Base-by-base conservation (phyloP, 768 basidiomycete species). In the Pholiota molesta region DNA sequence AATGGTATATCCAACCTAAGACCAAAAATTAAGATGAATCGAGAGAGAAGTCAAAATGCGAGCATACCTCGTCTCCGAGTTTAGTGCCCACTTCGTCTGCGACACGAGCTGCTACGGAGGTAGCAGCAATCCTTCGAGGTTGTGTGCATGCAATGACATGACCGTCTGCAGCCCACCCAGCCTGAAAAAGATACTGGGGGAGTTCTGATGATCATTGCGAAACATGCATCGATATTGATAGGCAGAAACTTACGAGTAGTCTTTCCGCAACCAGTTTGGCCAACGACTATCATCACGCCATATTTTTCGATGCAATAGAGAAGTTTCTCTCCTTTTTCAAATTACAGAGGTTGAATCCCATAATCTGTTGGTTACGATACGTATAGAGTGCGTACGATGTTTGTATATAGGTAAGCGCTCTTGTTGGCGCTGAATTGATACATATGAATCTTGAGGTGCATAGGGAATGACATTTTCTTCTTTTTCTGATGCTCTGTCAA, bases 261-360 rank as follows among this genome's bases (percentile, higher is more conserved):
- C 78, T 99, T 99, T 51, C 97, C 97, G 61, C 93, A 97, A 2
- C 97, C 97, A 0, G 97, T 99, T 69, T 98, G 92, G 9, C 92
- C 97, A 9, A 97, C 92, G 5, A 99, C 88, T 54, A 98, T 93
- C 2, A 89, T 82, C 9, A 95, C 90, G 4, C 90, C 90, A 70
- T 90, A 83, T 57, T 84, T 87, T 76, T 99, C 97, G 26, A 98
- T 75, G 61, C 89, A 88, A 69, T 93, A 91, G 8, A 99, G 75
- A 2, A 99, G 78, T 63, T 87, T 89, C 49, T 93, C 83, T 55
- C 87, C 94, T 96, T 23, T 21, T 31, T 71, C 35, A n/a, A 62
- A 21, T 11, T n/a, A 10, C n/a, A 3, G 56, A 29, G 35, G 26
- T 21, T 35, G 45, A 7, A 51, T 52, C 10, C 40, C n/a, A 51